Evolutionary conservation across 352 stramenopile species (phyloP).

Genomic region (Thalassiosira allenii): DNA sequence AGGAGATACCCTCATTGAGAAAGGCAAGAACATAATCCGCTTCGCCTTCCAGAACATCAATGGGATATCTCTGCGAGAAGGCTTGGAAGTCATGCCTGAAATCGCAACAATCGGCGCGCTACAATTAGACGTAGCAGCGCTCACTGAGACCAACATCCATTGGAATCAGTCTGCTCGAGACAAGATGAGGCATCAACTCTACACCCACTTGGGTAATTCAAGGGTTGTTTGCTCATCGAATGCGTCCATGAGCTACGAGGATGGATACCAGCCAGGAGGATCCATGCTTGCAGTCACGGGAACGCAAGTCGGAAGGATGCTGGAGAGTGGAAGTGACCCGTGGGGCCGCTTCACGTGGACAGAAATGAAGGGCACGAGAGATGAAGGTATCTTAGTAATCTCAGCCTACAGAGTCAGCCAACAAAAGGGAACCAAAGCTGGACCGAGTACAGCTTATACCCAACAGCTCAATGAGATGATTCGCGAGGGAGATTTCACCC

Average conservation of each 20-base stretch:
- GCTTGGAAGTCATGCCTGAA: slow-evolving; percentile 3
- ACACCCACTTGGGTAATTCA: too few relatives aligned
- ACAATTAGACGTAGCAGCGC: slow-evolving; percentile 8
- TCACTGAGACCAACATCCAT: slow-evolving; percentile 14
- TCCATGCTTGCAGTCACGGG: slow-evolving; percentile 5
- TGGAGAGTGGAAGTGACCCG: not conserved
- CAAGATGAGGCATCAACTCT: too few relatives aligned
- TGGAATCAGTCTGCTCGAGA: too few relatives aligned
- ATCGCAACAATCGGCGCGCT: slow-evolving; percentile 5
- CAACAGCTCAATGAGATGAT: slow-evolving; percentile 4
- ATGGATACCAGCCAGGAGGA: slow-evolving; percentile 35
- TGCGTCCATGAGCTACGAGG: not conserved
- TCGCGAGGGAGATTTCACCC: not conserved
- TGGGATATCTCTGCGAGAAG: slow-evolving; percentile 4
- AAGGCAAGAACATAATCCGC: not conserved
- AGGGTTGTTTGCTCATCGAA: too few relatives aligned
- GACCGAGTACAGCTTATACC: not conserved
- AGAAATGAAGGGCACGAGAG: not conserved
- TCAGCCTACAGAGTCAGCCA: slow-evolving; percentile 26
- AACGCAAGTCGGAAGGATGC: not conserved
- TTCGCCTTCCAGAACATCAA: slow-evolving; percentile 19
- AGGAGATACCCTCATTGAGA: slow-evolving; percentile 10
- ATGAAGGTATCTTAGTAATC: slow-evolving; percentile 32
- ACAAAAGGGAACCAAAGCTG: not conserved
- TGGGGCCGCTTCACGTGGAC: slow-evolving; percentile 20